A percentile compares a stretch with the other conserved stretches of the same genome.
phyloP scores from a whole-genome alignment of 495 filamentous ascomycete genomes.

The Lasiosphaeria hispida region DNA sequence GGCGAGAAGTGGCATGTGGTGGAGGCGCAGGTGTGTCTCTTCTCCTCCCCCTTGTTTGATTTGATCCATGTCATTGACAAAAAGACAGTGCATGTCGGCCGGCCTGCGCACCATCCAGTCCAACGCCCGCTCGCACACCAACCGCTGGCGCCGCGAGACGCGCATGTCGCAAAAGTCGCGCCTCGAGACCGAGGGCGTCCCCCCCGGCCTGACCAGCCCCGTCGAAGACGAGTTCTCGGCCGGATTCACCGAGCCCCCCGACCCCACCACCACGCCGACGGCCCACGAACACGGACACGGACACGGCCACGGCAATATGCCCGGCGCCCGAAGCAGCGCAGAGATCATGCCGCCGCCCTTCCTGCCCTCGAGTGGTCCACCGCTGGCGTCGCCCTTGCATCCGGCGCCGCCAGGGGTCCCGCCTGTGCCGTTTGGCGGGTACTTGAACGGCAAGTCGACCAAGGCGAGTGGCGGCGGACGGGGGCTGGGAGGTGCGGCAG shows the following conservation, averaged over 20 bases:
- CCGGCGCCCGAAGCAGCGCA: background rate
- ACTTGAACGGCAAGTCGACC: background rate
- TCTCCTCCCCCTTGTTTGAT: background rate
- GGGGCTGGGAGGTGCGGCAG: background rate
- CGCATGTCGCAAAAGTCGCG: conserved; percentile 3
- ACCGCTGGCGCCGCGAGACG: conserved; percentile 39
- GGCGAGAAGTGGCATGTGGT: conserved; percentile 68
- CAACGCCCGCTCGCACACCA: conserved; percentile 43
- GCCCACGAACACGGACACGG: background rate
- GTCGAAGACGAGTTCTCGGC: conserved; percentile 9
- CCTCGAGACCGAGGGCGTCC: background rate
- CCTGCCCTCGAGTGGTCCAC: background rate
- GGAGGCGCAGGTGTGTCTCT: conserved; percentile 60
- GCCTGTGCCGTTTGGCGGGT: conserved; percentile 1
- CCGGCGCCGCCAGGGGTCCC: background rate
- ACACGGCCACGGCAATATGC: background rate
- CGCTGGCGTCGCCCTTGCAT: too few relatives aligned
- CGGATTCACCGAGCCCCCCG: background rate
- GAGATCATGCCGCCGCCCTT: conserved; percentile 2
- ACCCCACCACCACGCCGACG: background rate
- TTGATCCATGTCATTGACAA: background rate
- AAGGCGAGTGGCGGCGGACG: background rate
- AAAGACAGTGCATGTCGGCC: conserved; percentile 44
- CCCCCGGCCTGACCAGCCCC: conserved; percentile 10
- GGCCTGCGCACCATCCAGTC: conserved; percentile 49